A percentile compares a stretch with the other conserved stretches of the same genome.
phyloP scores from a whole-genome alignment of 2,329 filamentous ascomycete species.

The Claviceps pazoutovae region DNA sequence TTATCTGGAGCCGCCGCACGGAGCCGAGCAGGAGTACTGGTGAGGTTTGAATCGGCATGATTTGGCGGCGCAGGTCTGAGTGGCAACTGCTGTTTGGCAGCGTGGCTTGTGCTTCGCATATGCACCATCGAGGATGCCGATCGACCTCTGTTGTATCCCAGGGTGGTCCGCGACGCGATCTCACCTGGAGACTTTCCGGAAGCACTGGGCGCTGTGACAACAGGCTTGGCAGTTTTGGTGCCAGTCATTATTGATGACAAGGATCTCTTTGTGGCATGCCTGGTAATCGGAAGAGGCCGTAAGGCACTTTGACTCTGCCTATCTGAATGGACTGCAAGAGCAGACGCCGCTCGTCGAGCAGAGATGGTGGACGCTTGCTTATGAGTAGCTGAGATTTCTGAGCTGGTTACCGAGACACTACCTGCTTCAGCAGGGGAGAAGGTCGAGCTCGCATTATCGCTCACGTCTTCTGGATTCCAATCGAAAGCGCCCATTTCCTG shows the following conservation, averaged over 20 bases:
- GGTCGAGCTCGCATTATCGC: conserved; percentile 23
- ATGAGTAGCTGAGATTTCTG: conserved; percentile 4
- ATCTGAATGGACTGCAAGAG: conserved; percentile 29
- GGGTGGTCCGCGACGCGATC: conserved; percentile 61
- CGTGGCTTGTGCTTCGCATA: conserved; percentile 9
- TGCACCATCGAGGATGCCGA: conserved; percentile 34
- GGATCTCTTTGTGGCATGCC: conserved; percentile 11
- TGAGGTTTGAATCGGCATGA: conserved; percentile 17
- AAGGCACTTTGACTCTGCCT: not conserved
- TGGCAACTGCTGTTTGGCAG: conserved; percentile 7
- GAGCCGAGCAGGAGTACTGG: conserved; percentile 32
- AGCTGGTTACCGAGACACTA: not conserved
- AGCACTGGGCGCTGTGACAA: conserved; percentile 31
- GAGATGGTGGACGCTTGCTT: conserved; percentile 17
- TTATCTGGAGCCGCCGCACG: conserved; percentile 10
- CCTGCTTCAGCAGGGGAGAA: not conserved
- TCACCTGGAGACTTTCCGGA: conserved; percentile 47
- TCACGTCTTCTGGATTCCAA: conserved; percentile 44
- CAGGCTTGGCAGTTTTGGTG: conserved; percentile 22
- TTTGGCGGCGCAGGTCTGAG: conserved; percentile 7
- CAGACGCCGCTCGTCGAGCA: conserved; percentile 40
- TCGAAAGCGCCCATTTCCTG: conserved; percentile 49
- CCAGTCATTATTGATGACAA: conserved; percentile 18
- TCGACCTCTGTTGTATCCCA: conserved; percentile 74
- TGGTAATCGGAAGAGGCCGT: not conserved